phyloP scores from a whole-genome alignment of 169 alveolate genomes.

The Cryptosporidium baileyi region DNA sequence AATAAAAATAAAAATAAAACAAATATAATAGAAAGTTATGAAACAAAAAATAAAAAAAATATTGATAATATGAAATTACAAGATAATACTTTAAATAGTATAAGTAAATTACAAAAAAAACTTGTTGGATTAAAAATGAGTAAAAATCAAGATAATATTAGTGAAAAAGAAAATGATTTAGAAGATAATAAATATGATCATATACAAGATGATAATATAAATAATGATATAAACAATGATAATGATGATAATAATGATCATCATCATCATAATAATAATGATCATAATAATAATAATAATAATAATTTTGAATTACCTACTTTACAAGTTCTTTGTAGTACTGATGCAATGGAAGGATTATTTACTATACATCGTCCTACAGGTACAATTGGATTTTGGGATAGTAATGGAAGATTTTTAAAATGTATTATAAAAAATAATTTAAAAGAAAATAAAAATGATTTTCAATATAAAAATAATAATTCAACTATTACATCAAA shows the following conservation, averaged over 20 bases:
- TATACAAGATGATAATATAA: neutral
- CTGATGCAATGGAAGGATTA: slow-evolving; percentile 70
- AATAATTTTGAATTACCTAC: slow-evolving; percentile 47
- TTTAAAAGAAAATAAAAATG: neutral
- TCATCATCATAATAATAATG: neutral
- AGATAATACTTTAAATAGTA: neutral
- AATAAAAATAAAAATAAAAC: neutral
- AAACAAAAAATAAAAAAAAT: neutral
- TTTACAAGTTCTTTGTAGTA: slow-evolving; percentile 54
- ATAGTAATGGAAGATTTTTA: slow-evolving; percentile 67
- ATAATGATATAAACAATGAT: neutral
- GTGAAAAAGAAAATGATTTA: neutral
- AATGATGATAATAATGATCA: neutral
- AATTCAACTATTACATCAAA: neutral
- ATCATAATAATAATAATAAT: neutral
- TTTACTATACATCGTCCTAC: slow-evolving; percentile 54
- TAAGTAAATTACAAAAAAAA: slow-evolving; percentile 31
- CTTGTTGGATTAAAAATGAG: slow-evolving; percentile 15
- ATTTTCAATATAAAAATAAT: slow-evolving; percentile 1
- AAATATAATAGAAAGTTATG: neutral
- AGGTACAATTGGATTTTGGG: slow-evolving; percentile 69
- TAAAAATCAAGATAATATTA: neutral
- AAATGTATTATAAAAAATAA: slow-evolving; percentile 37
- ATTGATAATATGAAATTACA: neutral
- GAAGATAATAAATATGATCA: neutral